Base-by-base conservation (phyloP, 2,329 filamentous ascomycete species). In the Ceratocystis alfenasii region DNA sequence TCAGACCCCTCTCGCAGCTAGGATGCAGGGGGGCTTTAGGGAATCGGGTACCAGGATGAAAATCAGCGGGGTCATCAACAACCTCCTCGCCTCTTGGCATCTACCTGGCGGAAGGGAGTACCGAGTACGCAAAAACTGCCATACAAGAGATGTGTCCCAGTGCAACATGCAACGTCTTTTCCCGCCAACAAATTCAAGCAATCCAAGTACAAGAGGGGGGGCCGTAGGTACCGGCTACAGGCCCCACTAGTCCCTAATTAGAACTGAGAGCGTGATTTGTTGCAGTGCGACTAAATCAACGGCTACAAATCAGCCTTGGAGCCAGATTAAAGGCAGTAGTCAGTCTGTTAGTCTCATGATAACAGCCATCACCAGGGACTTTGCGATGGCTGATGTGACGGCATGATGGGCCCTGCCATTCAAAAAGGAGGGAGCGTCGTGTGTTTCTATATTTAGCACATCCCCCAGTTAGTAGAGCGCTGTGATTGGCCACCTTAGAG, bases 1-100 rank as follows among this genome's bases (percentile, higher is more conserved):
- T 59, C 55, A 59, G 55, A 36, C 55, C 55, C 55, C 55, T 36
- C 53, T 57, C 25, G 55, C 55, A 36, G 25, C 28, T 36, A n/a
- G 55, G 28, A 59, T 36, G 7, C 55, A 59, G 55, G 30, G 28
- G 17, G 28, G 53, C 55, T n/a, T n/a, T 36, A 30, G 17, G 55
- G 33, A 57, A 59, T 59, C 55, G 55, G 36, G 55, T 36, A n/a
- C 30, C 15, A 59, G 55, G 25, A 59, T 28, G n/a, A 22, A 7
- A 33, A 59, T 36, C 30, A 36, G 55, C 28, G 55, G 55, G 55
- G 55, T 36, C 15, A 59, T 59, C 28, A 59, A 10, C 55, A 59
- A 6, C 30, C 22, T 59, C 55, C 33, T 59, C 25, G 5, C 30
- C 20, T 59, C 55, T 59, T 36, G 28, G 55, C 55, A 59, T 59